Evolutionary conservation across 2,329 filamentous ascomycete genomes (phyloP), one percentile per base, ranked within the genome.

Genomic region (Colletotrichum australisinense): DNA sequence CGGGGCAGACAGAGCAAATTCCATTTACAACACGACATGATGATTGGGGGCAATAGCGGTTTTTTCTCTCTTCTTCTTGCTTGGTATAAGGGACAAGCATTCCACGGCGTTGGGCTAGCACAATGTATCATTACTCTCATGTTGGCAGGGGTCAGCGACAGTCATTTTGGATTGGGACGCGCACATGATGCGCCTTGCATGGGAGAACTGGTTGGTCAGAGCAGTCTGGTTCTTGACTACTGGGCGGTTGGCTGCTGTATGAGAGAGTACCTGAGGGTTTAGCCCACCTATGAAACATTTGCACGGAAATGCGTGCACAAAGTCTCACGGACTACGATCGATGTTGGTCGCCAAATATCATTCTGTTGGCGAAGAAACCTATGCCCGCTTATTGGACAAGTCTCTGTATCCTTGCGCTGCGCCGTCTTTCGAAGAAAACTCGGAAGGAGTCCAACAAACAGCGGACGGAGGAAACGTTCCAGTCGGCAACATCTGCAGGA

Each of bases 91-190:
- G 59, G 56, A 30, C 24, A 65, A 60, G 56, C 60, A 67, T 64
- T 35, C 12, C 12, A 32, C n/a, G 68, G 53, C 64, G 28, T 70
- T 46, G 52, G 67, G 67, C 77, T 79, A 78, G 77, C 76, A 75
- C 76, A 75, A 76, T 79, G 78, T 71, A 75, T 67, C 67, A 73
- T 70, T 74, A 78, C 77, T 26, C 32, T 24, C n/a, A 53, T 46
- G 55, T 38, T 42, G 35, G 56, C 53, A 52, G 35, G 26, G 66
- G 30, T 56, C 53, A 28, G 59, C 69, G n/a, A 38, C 56, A 30
- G 19, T 24, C n/a, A 30, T 53, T 11, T 32, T 38, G 58, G 22
- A 49, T 62, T 38, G n/a, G 22, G 24, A 24, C 11, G 52, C 32
- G 46, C 46, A 35, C 24, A 22, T 16, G 49, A 35, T 53, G 32